A percentile compares a stretch with the other conserved stretches of the same genome.
These are phyloP conservation scores for Aspergillus flavus DNA, from an alignment of 2,329 filamentous ascomycete species.

Conservation along the genomic window DNA sequence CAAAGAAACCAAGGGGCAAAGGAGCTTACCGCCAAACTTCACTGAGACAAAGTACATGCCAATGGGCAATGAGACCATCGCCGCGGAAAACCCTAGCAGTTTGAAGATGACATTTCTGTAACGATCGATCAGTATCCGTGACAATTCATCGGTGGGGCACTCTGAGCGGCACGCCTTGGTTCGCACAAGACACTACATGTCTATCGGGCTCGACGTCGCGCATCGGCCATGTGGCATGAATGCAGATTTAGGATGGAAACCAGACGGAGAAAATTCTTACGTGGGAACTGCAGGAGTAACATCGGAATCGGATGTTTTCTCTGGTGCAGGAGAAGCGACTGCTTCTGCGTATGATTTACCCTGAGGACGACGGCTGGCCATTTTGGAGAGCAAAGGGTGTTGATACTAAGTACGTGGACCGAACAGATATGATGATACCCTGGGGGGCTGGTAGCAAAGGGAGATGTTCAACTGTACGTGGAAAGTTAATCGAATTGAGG, in stretches of 20 bases:
- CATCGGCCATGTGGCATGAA: constrained; percentile 13
- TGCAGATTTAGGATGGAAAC: constrained; percentile 4
- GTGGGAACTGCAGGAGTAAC: constrained; percentile 81
- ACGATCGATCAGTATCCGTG: constrained; percentile 35
- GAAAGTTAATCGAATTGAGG: no score
- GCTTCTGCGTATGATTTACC: constrained; percentile 34
- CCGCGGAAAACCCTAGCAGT: constrained; percentile 83
- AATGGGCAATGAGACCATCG: constrained; percentile 87
- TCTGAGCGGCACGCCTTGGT: background rate
- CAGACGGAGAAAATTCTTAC: constrained; percentile 53
- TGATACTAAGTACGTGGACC: constrained; percentile 3
- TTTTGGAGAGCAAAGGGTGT: constrained; percentile 17
- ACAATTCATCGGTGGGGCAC: background rate
- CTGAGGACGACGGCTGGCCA: constrained; percentile 36
- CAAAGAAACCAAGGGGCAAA: constrained; percentile 5
- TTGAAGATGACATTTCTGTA: constrained; percentile 78
- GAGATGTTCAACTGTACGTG: background rate
- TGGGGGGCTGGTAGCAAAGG: background rate
- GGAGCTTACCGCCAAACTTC: constrained; percentile 71
- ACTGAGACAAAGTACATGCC: constrained; percentile 85
- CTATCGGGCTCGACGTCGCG: background rate
- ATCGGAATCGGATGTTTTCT: constrained; percentile 63
- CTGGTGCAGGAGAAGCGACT: constrained; percentile 33
- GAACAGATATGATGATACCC: background rate
- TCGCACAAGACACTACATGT: background rate